Evolutionary conservation across 805 yeast genomes (phyloP), one percentile per base, ranked within the genome.

Genomic region (Schwanniomyces sp.): DNA sequence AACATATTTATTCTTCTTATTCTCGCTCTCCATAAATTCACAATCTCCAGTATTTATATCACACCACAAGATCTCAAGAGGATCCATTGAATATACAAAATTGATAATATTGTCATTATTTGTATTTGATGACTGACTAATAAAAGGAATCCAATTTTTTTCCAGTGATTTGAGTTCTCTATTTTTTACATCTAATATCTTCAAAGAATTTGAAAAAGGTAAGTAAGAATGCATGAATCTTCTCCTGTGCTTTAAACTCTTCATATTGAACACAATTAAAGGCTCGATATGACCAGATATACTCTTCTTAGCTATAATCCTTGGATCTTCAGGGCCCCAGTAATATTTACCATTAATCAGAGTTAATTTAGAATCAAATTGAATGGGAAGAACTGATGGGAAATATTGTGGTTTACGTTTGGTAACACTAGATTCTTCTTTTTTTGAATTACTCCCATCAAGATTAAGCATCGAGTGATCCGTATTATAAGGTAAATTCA

Each of bases 21-120:
- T 56, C 7, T 44, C 41, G 16, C 49, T 55, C 32, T 54, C 55
- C 41, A 57, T 12, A 48, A 55, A 62, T 45, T 63, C 67, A 52
- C 73, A 68, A 12, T 54, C 46, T 1, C 60, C 66, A 2, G 56
- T 51, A 10, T 59, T 59, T 7, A 68, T 52, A 26, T 61, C 63
- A 54, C 74, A 68, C 12, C 55, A 52, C 11, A 65, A 46, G 7
- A 68, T 53, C 49, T 62, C 69, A 28, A 68, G 57, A 7, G 67
- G 67, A 17, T 47, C 56, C 10, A 64, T 51, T 2, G 67, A 61
- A 45, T 64, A 62, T 11, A 62, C 52, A 42, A 64, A 63, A 40
- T 56, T 61, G 10, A 62, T 21, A 18, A 46, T 36, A 16, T 37
- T 32, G 14, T 16, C 34, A 2, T 45, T 56, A 7, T 34, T n/a